These are phyloP conservation scores for Pestalotiopsis sp. DNA, from an alignment of 2,329 filamentous ascomycete genomes.

Conservation along the genomic window DNA sequence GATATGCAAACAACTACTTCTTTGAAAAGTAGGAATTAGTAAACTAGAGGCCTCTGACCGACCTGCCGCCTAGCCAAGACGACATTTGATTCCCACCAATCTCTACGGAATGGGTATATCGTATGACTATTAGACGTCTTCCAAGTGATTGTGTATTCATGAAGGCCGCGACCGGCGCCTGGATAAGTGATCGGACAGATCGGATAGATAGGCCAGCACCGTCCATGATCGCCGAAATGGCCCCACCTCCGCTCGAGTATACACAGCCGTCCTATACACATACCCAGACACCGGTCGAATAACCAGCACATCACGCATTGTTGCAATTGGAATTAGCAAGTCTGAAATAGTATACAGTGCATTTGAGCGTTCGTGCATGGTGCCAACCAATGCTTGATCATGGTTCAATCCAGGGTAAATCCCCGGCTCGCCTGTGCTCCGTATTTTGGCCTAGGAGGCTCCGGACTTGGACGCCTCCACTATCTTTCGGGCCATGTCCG, in stretches of 20 bases:
- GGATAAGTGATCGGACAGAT: not conserved
- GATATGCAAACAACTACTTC: too few relatives aligned
- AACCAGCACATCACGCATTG: too few relatives aligned
- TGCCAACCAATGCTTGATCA: not conserved
- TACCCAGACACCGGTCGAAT: too few relatives aligned
- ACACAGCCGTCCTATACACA: not conserved
- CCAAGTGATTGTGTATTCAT: not conserved
- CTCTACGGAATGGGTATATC: not conserved
- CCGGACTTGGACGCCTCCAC: slow-evolving; percentile 20
- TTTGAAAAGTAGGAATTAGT: too few relatives aligned
- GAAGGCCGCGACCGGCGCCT: not conserved
- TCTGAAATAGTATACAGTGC: too few relatives aligned
- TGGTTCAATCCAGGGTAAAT: too few relatives aligned
- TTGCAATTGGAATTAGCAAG: too few relatives aligned
- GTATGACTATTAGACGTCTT: not conserved
- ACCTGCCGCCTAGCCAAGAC: too few relatives aligned
- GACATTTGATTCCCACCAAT: not conserved
- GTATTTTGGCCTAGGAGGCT: not conserved
- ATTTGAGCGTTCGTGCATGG: not conserved
- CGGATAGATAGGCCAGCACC: not conserved
- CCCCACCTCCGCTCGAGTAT: not conserved
- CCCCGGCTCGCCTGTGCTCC: not conserved
- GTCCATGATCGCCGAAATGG: not conserved
- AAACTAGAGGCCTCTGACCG: too few relatives aligned
- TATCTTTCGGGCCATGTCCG: slow-evolving; percentile 49